phyloP scores from a whole-genome alignment of 768 basidiomycete genomes.

The Naganishia onofrii region DNA sequence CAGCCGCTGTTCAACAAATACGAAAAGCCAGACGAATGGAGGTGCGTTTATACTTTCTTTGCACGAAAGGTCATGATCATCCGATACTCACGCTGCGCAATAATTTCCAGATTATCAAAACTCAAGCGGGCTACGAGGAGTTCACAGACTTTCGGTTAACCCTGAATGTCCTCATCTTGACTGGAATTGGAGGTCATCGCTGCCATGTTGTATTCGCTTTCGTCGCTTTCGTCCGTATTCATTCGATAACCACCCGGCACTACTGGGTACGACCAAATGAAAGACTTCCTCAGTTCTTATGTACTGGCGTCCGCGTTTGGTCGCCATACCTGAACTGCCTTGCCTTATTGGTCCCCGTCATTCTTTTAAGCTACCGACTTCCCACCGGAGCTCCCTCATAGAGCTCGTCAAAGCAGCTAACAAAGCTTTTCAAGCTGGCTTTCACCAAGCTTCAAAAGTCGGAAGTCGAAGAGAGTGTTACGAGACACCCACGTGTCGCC shows the following conservation, averaged over 20 bases:
- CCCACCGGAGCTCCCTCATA: too few species aligned
- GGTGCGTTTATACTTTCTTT: slow-evolving; percentile 59
- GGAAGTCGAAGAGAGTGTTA: too few species aligned
- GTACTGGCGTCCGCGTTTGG: too few species aligned
- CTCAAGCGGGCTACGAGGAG: slow-evolving; percentile 47
- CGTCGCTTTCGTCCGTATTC: neutral
- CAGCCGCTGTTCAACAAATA: slow-evolving; percentile 88
- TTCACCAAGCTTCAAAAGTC: too few species aligned
- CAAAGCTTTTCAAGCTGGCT: too few species aligned
- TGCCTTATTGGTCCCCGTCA: too few species aligned
- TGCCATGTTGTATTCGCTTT: neutral
- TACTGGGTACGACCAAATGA: too few species aligned
- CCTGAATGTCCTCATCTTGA: neutral
- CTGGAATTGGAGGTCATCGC: neutral
- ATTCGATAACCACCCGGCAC: neutral
- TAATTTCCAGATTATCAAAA: slow-evolving; percentile 39
- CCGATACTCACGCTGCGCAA: slow-evolving; percentile 27
- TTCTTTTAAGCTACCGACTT: too few species aligned
- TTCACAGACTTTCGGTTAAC: slow-evolving; percentile 45
- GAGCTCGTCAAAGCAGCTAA: too few species aligned
- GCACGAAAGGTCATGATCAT: neutral
- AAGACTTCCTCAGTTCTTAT: too few species aligned
- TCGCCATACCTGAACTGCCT: too few species aligned
- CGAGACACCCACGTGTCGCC: neutral
- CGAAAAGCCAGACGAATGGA: slow-evolving; percentile 63